Base-by-base conservation (phyloP, 768 basidiomycete genomes). In the Russula brevipes region DNA sequence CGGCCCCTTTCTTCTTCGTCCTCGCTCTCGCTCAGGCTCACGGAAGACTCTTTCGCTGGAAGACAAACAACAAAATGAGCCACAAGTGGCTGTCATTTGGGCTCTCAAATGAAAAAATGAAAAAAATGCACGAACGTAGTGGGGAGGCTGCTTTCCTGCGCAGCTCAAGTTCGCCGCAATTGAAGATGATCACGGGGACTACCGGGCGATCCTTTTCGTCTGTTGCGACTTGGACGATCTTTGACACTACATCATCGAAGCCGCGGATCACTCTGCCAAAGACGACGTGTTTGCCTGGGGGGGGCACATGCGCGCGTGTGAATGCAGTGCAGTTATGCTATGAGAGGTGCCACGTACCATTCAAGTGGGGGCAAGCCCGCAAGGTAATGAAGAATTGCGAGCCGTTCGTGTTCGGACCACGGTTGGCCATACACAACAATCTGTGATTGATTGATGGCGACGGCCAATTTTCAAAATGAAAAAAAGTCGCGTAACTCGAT, bases 351-450 rank as follows among this genome's bases (percentile, higher is more conserved):
- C 72, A 68, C 75, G 75, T 74, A 78, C 91, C 91, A 70, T 88
- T 81, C 50, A 92, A 73, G 71, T 92, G 89, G 4, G 86, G 83
- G 64, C 88, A 85, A 16, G 82, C 80, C n/a, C 82, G 79, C 11
- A 95, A 79, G 24, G 93, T 92, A 65, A 94, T 78, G 71, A 95
- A 94, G 71, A 88, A 95, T 66, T 95, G 93, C 1, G 87, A 89
- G 42, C 87, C 85, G 67, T 94, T 95, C 41, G 93, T 94, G 73
- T 89, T 78, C 0, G 88, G 85, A 3, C 89, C 89, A 66, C 82
- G 82, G 73, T 96, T 96, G 10, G 93, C 93, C 94, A 95, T 96
- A 69, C 90, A 91, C 11, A 96, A 76, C 33, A 95, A 75, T 12
- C 85, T 86, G 67, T 30, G 8, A 39, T 33, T 16, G n/a, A 50